These are phyloP conservation scores for Pseudogymnoascus sp. DNA, from an alignment of 2,329 filamentous ascomycete genomes.

Conservation along the genomic window DNA sequence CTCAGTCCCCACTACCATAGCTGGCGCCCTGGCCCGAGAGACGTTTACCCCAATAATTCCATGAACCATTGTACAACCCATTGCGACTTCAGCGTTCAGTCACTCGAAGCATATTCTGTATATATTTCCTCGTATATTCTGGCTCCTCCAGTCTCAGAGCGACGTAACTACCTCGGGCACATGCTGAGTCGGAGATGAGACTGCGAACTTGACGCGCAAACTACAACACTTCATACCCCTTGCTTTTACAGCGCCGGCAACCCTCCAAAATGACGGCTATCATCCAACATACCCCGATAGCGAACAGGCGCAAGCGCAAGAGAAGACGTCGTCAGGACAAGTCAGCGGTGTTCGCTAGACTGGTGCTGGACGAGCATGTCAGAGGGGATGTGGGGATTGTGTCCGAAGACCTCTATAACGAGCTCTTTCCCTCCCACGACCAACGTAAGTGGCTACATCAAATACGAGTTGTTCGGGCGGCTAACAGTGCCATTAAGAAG, in stretches of 20 bases:
- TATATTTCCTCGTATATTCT: background rate
- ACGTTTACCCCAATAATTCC: constrained; percentile 3
- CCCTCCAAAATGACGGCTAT: background rate
- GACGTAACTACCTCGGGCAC: background rate
- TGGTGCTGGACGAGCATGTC: constrained; percentile 78
- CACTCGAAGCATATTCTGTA: background rate
- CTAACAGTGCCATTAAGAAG: constrained; percentile 15
- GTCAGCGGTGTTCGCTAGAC: constrained; percentile 65
- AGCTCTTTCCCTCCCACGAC: constrained; percentile 62
- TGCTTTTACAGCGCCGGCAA: constrained; percentile 7
- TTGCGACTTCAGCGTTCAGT: background rate
- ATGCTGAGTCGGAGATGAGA: constrained; percentile 2
- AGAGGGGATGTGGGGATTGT: constrained; percentile 79
- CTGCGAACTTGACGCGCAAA: background rate
- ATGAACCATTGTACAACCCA: background rate
- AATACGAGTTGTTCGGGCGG: constrained; percentile 17
- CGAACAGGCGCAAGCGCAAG: constrained; percentile 31
- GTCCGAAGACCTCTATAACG: constrained; percentile 75
- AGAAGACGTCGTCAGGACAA: constrained; percentile 58
- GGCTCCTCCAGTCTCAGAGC: background rate
- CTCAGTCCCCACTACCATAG: constrained; percentile 5
- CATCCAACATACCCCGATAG: constrained; percentile 1
- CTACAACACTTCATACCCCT: background rate
- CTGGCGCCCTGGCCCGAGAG: background rate
- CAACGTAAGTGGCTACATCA: constrained; percentile 37